Evolutionary conservation across 202 grass and related monocot genomes (phyloP).

Genomic region (Elaeis oleifera): DNA sequence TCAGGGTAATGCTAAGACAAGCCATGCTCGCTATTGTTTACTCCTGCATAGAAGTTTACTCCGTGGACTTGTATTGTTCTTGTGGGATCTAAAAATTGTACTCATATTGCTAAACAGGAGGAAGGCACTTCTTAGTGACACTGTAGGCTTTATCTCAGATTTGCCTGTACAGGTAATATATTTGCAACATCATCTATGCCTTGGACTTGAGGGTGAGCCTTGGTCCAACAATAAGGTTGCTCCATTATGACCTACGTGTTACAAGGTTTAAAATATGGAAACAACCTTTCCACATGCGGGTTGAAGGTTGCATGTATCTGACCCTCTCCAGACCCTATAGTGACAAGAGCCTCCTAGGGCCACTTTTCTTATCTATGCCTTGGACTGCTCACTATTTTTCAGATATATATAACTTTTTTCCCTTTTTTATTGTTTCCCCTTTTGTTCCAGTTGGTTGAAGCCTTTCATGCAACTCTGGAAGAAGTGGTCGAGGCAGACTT

Average conservation of each 20-base stretch:
- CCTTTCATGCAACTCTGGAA: constrained; percentile 95
- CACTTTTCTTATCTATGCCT: not conserved
- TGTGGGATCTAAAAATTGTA: constrained; percentile 10
- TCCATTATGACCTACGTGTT: no score
- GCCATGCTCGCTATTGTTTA: constrained; percentile 25
- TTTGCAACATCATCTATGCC: not conserved
- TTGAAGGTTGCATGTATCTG: no score
- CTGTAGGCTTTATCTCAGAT: constrained; percentile 95
- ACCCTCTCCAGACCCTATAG: no score
- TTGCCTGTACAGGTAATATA: constrained; percentile 81
- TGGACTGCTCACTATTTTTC: not conserved
- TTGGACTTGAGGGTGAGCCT: not conserved
- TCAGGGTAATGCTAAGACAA: constrained; percentile 51
- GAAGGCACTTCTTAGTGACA: constrained; percentile 83
- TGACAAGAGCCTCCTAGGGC: no score
- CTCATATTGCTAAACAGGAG: constrained; percentile 44
- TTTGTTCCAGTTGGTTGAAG: constrained; percentile 69
- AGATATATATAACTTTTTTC: constrained; percentile 8
- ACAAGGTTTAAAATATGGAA: no score
- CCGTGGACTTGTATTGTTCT: no score
- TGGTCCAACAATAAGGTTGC: no score
- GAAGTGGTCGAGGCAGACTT: constrained; percentile 94
- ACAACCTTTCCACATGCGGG: no score
- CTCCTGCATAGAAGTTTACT: not conserved
- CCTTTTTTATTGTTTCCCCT: constrained; percentile 5